Base-by-base conservation (phyloP, 108 stramenopile genomes). In the Cyclotella cryptica region DNA sequence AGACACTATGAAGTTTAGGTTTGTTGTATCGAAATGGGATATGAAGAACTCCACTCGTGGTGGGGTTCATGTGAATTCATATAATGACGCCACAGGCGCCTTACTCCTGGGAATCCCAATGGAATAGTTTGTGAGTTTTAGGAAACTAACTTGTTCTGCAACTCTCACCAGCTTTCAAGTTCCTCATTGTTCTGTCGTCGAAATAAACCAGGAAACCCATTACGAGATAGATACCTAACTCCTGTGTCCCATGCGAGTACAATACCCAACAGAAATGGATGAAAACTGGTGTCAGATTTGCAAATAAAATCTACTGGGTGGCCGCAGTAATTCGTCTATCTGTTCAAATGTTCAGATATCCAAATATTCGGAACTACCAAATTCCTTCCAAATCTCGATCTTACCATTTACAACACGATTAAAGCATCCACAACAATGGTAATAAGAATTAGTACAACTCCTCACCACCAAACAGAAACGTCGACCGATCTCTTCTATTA, bases 81-180 rank as follows among this genome's bases (percentile, higher is more conserved):
- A 6, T 5, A 6, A 35, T 6, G 2, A 35, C 6, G 35, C 2
- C 35, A 5, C 2, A 35, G 6, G 35, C 35, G 6, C 35, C 35
- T 35, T 35, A 35, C 13, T 58, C 3, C 12, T 58, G 57, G 13
- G 2, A 21, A 21, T 13, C 22, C 27, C 26, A 13, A 58, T 58
- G 5, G 22, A 24, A 58, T 2, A 62, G 35, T 21, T 61, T 35
- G 7, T 5, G 21, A 9, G 12, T 35, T 13, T 21, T 12, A 35
- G 27, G 21, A 28, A 17, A 29, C 7, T 29, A 29, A 29, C 17
- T 9, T n/a, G n/a, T n/a, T n/a, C n/a, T n/a, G n/a, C n/a, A n/a
- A n/a, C n/a, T 35, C 24, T 74, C 63, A 74, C 73, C 73, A 74
- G 28, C 73, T 74, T 39, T 74, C 73, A 18, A 64, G 53, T 12